Evolutionary conservation across 257 asterid species (phyloP).

Genomic region (Sherardia arvensis): DNA sequence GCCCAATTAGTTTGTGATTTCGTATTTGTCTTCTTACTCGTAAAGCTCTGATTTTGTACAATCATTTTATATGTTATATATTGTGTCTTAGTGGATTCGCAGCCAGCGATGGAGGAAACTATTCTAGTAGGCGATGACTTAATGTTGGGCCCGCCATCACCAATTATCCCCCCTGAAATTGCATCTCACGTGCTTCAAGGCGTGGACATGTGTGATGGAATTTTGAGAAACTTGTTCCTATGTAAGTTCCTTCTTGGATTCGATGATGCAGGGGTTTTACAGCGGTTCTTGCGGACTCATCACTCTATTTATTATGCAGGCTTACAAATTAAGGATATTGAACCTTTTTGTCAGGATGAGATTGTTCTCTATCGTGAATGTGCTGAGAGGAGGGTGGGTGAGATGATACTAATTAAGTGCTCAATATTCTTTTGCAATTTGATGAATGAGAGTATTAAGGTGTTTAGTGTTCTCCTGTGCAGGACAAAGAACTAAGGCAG

Average conservation of each 20-base stretch:
- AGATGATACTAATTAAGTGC: conserved; percentile 17
- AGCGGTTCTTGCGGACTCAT: neutral
- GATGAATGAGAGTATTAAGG: neutral
- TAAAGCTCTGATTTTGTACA: neutral
- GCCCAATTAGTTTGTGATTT: too few species aligned
- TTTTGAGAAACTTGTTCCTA: conserved; percentile 74
- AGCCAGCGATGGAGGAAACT: conserved; percentile 91
- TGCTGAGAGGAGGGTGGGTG: conserved; percentile 48
- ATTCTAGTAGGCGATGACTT: conserved; percentile 96
- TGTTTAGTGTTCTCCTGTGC: conserved; percentile 8
- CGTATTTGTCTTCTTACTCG: neutral
- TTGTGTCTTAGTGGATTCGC: conserved; percentile 58
- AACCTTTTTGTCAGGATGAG: conserved; percentile 64
- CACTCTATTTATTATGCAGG: conserved; percentile 18
- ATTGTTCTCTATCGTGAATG: conserved; percentile 36
- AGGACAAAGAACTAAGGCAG: conserved; percentile 76
- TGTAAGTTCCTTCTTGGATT: conserved; percentile 34
- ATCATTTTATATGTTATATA: neutral
- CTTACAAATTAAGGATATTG: conserved; percentile 83
- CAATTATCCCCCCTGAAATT: conserved; percentile 85
- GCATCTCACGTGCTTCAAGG: conserved; percentile 95
- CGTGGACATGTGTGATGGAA: conserved; percentile 80
- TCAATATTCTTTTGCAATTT: conserved; percentile 1
- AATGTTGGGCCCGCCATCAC: conserved; percentile 96
- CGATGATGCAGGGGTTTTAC: neutral